These are phyloP conservation scores for Lasiodiplodia citricola DNA, from an alignment of 2,329 filamentous ascomycete genomes.

Conservation along the genomic window DNA sequence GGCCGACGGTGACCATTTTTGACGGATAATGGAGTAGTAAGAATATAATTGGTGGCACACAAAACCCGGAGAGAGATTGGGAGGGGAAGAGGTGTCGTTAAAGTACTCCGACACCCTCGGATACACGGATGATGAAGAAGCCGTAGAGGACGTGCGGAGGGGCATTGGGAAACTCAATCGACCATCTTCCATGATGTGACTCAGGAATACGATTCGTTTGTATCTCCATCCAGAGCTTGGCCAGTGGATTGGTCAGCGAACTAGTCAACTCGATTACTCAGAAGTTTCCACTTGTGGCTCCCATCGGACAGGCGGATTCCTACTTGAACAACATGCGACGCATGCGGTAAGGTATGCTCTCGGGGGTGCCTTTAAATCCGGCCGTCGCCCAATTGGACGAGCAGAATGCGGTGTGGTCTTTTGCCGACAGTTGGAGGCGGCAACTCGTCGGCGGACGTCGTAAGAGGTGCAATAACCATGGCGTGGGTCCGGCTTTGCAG, in stretches of 20 bases:
- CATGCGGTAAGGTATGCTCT: not conserved
- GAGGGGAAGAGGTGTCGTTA: not conserved
- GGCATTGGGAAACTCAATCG: not conserved
- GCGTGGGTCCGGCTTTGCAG: not conserved
- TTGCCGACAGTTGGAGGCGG: not conserved
- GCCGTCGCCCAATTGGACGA: not conserved
- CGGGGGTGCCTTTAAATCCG: not conserved
- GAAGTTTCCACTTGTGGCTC: not conserved
- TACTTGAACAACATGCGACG: not conserved
- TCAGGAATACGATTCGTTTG: not conserved
- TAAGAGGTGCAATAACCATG: not conserved
- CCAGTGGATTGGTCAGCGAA: not conserved
- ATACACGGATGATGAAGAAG: not conserved
- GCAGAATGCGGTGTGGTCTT: not conserved
- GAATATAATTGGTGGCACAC: not conserved
- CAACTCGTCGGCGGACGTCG: not conserved
- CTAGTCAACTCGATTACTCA: not conserved
- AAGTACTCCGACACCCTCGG: not conserved
- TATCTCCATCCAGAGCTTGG: not conserved
- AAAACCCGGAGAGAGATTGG: not conserved
- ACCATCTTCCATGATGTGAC: slow-evolving; percentile 12
- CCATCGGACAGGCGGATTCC: not conserved
- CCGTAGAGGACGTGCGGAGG: not conserved
- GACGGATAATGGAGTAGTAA: not conserved
- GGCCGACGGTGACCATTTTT: slow-evolving; percentile 36